Percentiles rank a stretch among this genome's conserved stretches.
These are phyloP conservation scores for Candida oleophila DNA, from an alignment of 805 yeast genomes.

Conservation along the genomic window DNA sequence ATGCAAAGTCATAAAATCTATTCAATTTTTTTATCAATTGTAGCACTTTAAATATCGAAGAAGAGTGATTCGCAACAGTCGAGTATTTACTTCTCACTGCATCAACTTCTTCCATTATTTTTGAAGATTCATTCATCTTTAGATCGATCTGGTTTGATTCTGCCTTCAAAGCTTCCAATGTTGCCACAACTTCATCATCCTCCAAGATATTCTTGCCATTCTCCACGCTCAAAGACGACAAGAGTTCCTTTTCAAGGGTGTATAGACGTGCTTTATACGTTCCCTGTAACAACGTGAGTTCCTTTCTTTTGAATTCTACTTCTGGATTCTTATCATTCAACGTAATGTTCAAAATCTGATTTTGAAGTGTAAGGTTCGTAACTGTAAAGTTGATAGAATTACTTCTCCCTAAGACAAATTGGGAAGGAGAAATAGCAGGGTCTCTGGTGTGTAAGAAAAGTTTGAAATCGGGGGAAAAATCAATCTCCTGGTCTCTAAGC, in stretches of 20 bases:
- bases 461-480: constrained; percentile 62
- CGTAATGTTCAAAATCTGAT: constrained; percentile 57
- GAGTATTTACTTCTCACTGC: constrained; percentile 44
- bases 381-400: constrained; percentile 67
- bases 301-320: constrained; percentile 55
- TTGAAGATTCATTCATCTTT: constrained; percentile 54
- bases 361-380: constrained; percentile 65
- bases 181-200: constrained; percentile 55
- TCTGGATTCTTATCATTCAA: constrained; percentile 63
- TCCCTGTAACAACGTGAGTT: constrained; percentile 53
- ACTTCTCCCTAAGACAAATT: constrained; percentile 63
- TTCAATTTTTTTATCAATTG: constrained; percentile 37
- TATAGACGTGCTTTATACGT: constrained; percentile 57
- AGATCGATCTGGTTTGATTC: constrained; percentile 56
- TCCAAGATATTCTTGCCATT: constrained; percentile 62
- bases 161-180: constrained; percentile 62
- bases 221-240: constrained; percentile 55
- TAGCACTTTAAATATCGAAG: constrained; percentile 49
- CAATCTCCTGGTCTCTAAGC: constrained; percentile 64
- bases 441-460: constrained; percentile 64
- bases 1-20: constrained; percentile 58
- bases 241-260: constrained; percentile 55
- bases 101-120: constrained; percentile 56
- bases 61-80: constrained; percentile 56
- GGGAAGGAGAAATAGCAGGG: constrained; percentile 42